These are phyloP conservation scores for Kodamaea derodonti DNA, from an alignment of 1,139 yeast species.

Conservation along the genomic window DNA sequence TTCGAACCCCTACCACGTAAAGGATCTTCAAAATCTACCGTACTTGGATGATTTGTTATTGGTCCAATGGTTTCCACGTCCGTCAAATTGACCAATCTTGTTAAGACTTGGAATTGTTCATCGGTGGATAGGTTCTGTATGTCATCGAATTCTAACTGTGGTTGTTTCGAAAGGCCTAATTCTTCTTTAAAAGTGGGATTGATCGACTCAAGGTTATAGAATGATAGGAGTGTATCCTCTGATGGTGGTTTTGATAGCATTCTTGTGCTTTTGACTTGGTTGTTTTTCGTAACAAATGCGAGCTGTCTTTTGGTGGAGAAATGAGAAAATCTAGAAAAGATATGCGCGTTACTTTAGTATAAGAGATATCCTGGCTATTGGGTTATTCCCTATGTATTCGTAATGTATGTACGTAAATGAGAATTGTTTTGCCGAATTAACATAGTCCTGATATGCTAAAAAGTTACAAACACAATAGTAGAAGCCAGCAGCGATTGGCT, in stretches of 20 bases:
- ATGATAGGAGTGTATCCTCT: conserved; percentile 17
- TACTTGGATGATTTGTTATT: conserved; percentile 3
- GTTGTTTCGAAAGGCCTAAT: conserved; percentile 15
- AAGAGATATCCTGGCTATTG: too few species aligned
- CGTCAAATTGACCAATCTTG: conserved; percentile 18
- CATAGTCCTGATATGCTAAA: too few species aligned
- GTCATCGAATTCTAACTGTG: conserved; percentile 24
- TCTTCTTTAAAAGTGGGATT: conserved; percentile 22
- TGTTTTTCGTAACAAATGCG: too few species aligned
- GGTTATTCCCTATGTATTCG: too few species aligned
- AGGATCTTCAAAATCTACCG: conserved; percentile 43
- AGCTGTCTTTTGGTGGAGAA: too few species aligned
- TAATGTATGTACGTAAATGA: too few species aligned
- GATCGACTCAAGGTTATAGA: conserved; percentile 25
- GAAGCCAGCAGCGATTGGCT: too few species aligned
- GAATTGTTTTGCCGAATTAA: too few species aligned
- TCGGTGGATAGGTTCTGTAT: conserved; percentile 21
- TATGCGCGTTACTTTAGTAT: too few species aligned
- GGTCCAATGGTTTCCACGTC: conserved; percentile 5
- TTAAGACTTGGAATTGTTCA: conserved; percentile 29
- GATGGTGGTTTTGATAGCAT: background rate
- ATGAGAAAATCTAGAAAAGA: too few species aligned
- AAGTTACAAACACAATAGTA: too few species aligned
- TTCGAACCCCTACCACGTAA: conserved; percentile 47
- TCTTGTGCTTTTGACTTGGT: too few species aligned